These are phyloP conservation scores for Heracleum sosnowskyi DNA, from an alignment of 129 eudicot genomes.

Conservation along the genomic window DNA sequence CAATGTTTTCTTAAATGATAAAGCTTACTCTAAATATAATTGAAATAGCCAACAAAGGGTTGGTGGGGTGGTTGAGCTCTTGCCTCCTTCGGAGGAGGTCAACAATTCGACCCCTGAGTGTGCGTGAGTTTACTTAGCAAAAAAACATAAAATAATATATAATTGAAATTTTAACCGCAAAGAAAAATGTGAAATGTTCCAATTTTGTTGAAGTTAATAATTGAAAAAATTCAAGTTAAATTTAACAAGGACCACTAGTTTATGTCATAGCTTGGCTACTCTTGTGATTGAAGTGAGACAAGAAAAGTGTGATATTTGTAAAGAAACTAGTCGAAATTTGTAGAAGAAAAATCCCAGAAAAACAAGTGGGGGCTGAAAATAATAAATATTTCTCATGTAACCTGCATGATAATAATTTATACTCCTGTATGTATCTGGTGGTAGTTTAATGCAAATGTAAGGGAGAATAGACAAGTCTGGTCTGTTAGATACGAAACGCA, in stretches of 20 bases:
- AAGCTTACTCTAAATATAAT: too few relatives aligned
- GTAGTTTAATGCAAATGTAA: conserved; percentile 10
- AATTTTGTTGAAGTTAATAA: too few relatives aligned
- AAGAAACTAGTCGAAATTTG: not conserved
- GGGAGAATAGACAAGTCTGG: conserved; percentile 26
- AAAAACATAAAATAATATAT: too few relatives aligned
- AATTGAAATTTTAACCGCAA: too few relatives aligned
- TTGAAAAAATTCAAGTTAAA: too few relatives aligned
- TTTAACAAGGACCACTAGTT: too few relatives aligned
- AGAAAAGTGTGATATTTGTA: conserved; percentile 3
- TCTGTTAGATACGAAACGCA: conserved; percentile 17
- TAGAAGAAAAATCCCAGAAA: not conserved
- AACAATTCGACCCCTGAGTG: too few relatives aligned
- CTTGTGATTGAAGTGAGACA: not conserved
- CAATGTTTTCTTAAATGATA: not conserved
- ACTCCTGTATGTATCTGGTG: not conserved
- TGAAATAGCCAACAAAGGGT: too few relatives aligned
- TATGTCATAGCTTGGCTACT: not conserved
- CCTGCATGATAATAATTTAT: not conserved
- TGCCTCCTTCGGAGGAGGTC: too few relatives aligned
- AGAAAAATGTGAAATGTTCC: too few relatives aligned
- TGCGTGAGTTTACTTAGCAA: too few relatives aligned
- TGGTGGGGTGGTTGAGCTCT: too few relatives aligned
- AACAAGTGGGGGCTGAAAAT: not conserved
- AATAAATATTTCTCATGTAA: conserved; percentile 15